Conservation (phyloP, 768 basidiomycete genomes). For the Crepidotus variabilis region DNA sequence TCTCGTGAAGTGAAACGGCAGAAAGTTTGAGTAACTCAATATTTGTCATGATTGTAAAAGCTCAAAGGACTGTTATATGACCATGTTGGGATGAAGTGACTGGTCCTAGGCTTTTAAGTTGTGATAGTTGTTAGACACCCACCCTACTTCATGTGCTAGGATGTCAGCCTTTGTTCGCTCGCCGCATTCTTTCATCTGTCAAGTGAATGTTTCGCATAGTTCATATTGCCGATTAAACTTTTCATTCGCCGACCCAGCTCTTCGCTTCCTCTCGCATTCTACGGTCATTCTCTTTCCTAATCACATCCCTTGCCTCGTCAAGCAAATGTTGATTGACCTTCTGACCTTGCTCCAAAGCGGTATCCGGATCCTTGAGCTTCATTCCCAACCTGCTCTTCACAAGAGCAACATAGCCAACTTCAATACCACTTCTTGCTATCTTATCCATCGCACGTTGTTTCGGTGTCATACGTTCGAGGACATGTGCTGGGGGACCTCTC, state of each 20-base stretch:
- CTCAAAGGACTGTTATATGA: too few relatives aligned
- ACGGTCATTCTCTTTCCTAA: slow-evolving; percentile 26
- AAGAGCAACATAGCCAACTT: slow-evolving; percentile 69
- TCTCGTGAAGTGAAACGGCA: slow-evolving; percentile 12
- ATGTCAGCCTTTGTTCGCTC: too few relatives aligned
- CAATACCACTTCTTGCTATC: slow-evolving; percentile 48
- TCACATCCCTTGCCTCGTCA: slow-evolving; percentile 18
- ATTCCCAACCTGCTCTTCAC: slow-evolving; percentile 56
- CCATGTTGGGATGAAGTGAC: too few relatives aligned
- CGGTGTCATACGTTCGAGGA: slow-evolving; percentile 49
- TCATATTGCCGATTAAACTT: neutral
- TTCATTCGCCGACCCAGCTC: neutral
- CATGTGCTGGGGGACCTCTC: slow-evolving; percentile 61
- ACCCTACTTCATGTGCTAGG: too few relatives aligned
- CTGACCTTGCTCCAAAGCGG: slow-evolving; percentile 29
- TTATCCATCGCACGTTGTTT: slow-evolving; percentile 44
- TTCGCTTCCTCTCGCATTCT: slow-evolving; percentile 12
- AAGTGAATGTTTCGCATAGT: too few relatives aligned
- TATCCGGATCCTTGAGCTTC: slow-evolving; percentile 38
- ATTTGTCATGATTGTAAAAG: too few relatives aligned
- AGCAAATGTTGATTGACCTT: slow-evolving; percentile 25
- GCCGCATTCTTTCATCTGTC: too few relatives aligned
- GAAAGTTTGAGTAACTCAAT: slow-evolving; percentile 4
- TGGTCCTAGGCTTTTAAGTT: too few relatives aligned
- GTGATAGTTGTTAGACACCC: too few relatives aligned